Evolutionary conservation across 306 rosid genomes (phyloP).

Genomic region (Inga leiocalycina): DNA sequence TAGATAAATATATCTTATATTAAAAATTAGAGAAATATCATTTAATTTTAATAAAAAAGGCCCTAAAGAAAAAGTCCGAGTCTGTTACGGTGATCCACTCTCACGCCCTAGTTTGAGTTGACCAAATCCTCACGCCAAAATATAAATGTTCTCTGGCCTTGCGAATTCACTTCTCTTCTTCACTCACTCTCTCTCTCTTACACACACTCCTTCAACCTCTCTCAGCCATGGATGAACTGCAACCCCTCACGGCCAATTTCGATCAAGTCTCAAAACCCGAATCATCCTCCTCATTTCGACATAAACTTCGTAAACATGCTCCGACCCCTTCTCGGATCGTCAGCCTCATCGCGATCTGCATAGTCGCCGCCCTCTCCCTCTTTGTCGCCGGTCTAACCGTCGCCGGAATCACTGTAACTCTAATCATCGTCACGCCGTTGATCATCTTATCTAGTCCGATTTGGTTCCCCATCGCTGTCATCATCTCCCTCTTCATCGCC

Average conservation of each 20-base stretch:
- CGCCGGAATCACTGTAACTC: slow-evolving; percentile 38
- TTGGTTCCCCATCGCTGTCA: slow-evolving; percentile 61
- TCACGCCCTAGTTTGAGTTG: background rate
- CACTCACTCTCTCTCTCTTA: background rate
- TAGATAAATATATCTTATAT: no score
- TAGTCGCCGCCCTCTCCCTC: slow-evolving; percentile 59
- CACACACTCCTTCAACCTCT: background rate
- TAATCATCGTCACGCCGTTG: slow-evolving; percentile 57
- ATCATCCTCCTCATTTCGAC: slow-evolving; percentile 36
- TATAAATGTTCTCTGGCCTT: slow-evolving; percentile 29
- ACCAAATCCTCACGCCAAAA: slow-evolving; percentile 30
- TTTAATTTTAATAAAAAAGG: no score
- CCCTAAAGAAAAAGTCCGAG: background rate
- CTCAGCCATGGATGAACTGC: slow-evolving; percentile 63
- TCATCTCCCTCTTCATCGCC: slow-evolving; percentile 40
- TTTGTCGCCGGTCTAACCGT: slow-evolving; percentile 60
- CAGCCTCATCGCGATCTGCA: slow-evolving; percentile 53
- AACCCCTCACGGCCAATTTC: slow-evolving; percentile 33
- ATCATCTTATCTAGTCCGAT: slow-evolving; percentile 67
- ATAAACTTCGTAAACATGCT: slow-evolving; percentile 43
- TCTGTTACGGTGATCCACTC: background rate
- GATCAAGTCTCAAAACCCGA: slow-evolving; percentile 31
- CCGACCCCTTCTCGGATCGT: slow-evolving; percentile 64
- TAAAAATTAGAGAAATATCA: no score
- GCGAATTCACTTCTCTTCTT: background rate